Evolutionary conservation across 129 eudicot species (phyloP).

Genomic region (Tagetes erecta): DNA sequence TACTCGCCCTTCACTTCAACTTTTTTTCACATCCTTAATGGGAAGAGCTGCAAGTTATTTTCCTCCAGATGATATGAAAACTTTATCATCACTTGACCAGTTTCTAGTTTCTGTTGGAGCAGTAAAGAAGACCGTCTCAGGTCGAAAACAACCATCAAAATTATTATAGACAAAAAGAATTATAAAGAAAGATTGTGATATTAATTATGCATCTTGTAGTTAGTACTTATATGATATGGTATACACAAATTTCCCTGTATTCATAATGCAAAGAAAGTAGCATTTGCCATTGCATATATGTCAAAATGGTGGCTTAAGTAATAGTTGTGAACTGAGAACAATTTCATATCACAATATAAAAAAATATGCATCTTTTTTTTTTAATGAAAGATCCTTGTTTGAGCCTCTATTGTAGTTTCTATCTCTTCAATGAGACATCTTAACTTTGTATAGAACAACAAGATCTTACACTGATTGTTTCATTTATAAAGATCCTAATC

Average conservation of each 20-base stretch:
- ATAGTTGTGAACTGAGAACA: background rate
- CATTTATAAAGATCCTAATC: background rate
- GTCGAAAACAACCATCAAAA: conserved; percentile 53
- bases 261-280: conserved; percentile 9
- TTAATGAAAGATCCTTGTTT: conserved; percentile 7
- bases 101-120: conserved; percentile 97
- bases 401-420: background rate
- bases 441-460: background rate
- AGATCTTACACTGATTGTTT: background rate
- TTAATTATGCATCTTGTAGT: conserved; percentile 24
- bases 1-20: conserved; percentile 79
- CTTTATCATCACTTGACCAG: conserved; percentile 90
- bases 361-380: background rate
- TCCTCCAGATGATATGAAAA: conserved; percentile 99
- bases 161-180: conserved; percentile 21
- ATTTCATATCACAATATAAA: background rate
- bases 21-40: conserved; percentile 75
- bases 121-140: conserved; percentile 94
- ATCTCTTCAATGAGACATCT: background rate
- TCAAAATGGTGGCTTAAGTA: conserved; percentile 13
- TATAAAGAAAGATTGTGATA: conserved; percentile 16
- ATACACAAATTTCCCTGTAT: conserved; percentile 17
- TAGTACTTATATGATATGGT: conserved; percentile 20
- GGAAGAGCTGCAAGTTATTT: conserved; percentile 94
- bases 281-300: conserved; percentile 24